Conservation (phyloP, 495 filamentous ascomycete species). For the Melanomma pulvis-pyrius region DNA sequence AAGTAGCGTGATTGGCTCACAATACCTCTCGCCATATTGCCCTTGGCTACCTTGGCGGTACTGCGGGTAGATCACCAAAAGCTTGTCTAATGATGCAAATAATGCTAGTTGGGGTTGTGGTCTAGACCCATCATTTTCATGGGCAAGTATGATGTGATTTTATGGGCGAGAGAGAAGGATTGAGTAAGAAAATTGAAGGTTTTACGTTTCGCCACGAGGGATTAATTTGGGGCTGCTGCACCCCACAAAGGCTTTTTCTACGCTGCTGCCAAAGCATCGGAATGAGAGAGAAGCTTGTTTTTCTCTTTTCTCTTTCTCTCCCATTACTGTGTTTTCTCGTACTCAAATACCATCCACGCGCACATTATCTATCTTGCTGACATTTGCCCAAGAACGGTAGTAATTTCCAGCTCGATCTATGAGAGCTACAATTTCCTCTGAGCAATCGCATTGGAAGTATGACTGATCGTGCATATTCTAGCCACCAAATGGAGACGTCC, state of each 20-base stretch:
- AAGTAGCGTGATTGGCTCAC: neutral
- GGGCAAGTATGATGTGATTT: neutral
- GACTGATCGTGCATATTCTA: too few species aligned
- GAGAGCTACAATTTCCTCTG: too few species aligned
- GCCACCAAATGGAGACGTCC: too few species aligned
- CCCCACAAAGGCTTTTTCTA: neutral
- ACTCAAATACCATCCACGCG: too few species aligned
- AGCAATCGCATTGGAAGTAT: too few species aligned
- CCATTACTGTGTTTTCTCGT: too few species aligned
- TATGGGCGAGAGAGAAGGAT: neutral
- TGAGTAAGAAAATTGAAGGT: neutral
- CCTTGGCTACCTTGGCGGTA: neutral
- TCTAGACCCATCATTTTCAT: neutral
- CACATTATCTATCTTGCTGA: neutral
- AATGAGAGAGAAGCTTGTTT: neutral
- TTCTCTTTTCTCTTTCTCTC: neutral
- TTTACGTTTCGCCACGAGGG: neutral
- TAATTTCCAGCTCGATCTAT: too few species aligned
- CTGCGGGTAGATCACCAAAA: constrained; percentile 22
- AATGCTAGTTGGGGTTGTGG: neutral
- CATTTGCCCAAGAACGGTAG: neutral
- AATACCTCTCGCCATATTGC: neutral
- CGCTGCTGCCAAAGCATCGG: neutral
- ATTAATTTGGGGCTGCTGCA: neutral
- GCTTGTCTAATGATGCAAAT: constrained; percentile 7